Evolutionary conservation across 306 rosid species (phyloP).

Genomic region (Quillaja saponaria): DNA sequence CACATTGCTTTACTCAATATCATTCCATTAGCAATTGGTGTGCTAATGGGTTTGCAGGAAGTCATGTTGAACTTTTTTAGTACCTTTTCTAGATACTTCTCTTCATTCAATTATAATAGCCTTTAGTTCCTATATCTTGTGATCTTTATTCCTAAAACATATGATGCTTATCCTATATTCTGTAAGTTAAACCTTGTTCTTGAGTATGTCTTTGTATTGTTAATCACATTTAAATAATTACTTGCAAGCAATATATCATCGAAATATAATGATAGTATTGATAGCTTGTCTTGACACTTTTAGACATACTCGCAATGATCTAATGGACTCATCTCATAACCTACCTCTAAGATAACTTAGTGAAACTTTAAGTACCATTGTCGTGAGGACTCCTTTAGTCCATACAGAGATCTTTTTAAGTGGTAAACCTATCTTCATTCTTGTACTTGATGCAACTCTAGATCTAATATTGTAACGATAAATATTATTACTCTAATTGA

Average conservation of each 20-base stretch:
- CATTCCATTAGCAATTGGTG: neutral
- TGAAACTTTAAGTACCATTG: neutral
- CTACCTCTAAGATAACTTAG: neutral
- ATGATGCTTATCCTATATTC: neutral
- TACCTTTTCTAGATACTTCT: neutral
- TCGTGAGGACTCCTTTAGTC: neutral
- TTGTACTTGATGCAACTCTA: neutral
- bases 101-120: neutral
- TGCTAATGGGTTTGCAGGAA: neutral
- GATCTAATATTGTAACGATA: neutral
- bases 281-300: neutral
- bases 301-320: neutral
- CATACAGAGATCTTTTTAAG: neutral
- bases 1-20: neutral
- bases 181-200: neutral
- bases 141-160: neutral
- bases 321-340: neutral
- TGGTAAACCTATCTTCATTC: neutral
- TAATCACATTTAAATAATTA: neutral
- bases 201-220: neutral
- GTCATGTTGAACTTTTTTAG: neutral
- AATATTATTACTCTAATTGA: neutral
- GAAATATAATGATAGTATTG: neutral
- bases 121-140: neutral
- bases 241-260: neutral